phyloP scores from a whole-genome alignment of 805 yeast species.

The Candida corydali region DNA sequence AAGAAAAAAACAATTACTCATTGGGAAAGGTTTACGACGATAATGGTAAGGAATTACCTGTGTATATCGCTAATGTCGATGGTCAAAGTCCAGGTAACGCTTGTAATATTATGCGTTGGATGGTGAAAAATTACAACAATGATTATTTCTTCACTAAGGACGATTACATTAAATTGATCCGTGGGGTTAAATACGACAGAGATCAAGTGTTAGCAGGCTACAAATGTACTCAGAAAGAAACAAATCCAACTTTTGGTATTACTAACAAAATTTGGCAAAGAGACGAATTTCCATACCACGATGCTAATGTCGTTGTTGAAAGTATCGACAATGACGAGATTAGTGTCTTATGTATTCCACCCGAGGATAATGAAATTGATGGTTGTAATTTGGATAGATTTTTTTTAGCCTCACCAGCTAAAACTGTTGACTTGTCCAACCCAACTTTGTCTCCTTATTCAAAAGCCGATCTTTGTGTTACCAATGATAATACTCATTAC shows the following conservation, averaged over 20 bases:
- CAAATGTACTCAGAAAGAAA: background rate
- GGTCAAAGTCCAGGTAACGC: slow-evolving; percentile 2
- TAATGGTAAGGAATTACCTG: background rate
- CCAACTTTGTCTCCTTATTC: background rate
- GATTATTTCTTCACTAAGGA: background rate
- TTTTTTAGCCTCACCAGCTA: background rate
- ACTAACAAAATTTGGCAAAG: background rate
- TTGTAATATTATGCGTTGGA: background rate
- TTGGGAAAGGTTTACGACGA: background rate
- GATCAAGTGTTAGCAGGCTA: background rate
- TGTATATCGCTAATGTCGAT: slow-evolving; percentile 1
- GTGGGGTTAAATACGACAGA: background rate
- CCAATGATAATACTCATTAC: slow-evolving; percentile 3
- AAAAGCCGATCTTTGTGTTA: background rate
- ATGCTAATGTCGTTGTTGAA: background rate
- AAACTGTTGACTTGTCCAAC: background rate
- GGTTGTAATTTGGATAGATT: slow-evolving; percentile 2
- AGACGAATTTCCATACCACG: slow-evolving; percentile 1
- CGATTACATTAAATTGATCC: background rate
- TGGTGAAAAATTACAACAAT: background rate
- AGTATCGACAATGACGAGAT: background rate
- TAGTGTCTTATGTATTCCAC: background rate
- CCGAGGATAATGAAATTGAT: background rate
- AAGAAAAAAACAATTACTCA: background rate
- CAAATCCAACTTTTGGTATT: background rate